phyloP scores from a whole-genome alignment of 108 stramenopile genomes.

The Seminavis robusta region DNA sequence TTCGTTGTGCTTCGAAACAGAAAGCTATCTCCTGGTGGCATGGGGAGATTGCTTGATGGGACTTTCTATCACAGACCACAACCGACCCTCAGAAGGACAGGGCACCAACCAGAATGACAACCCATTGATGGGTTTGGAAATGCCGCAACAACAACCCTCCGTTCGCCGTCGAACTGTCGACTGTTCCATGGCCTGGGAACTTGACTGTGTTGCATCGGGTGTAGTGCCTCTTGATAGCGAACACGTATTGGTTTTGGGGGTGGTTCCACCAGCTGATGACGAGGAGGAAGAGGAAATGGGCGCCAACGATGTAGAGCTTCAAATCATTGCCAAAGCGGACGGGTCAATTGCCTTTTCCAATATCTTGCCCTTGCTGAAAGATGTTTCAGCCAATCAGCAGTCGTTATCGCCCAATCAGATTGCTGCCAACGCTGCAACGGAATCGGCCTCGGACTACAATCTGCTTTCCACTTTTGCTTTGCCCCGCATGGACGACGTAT shows the following conservation, averaged over 20 bases:
- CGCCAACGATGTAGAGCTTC: slow-evolving; percentile 58
- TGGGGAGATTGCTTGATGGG: slow-evolving; percentile 89
- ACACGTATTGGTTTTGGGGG: slow-evolving; percentile 72
- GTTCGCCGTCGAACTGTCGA: slow-evolving; percentile 49
- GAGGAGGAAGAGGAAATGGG: slow-evolving; percentile 19
- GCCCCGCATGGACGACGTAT: slow-evolving; percentile 67
- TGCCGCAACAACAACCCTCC: neutral
- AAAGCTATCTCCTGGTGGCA: slow-evolving; percentile 48
- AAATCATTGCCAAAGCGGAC: slow-evolving; percentile 58
- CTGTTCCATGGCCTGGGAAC: slow-evolving; percentile 84
- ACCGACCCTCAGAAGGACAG: neutral
- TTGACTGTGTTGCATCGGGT: slow-evolving; percentile 79
- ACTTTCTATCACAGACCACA: slow-evolving; percentile 34
- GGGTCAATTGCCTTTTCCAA: slow-evolving; percentile 46
- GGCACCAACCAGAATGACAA: slow-evolving; percentile 11
- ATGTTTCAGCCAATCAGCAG: no score
- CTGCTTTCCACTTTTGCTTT: slow-evolving; percentile 57
- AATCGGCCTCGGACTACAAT: slow-evolving; percentile 32
- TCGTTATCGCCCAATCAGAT: no score
- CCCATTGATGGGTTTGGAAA: neutral
- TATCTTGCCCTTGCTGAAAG: slow-evolving; percentile 31
- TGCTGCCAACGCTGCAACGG: no score
- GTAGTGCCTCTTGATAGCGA: slow-evolving; percentile 67
- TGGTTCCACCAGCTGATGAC: slow-evolving; percentile 30
- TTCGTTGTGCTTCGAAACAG: slow-evolving; percentile 56